These are phyloP conservation scores for Geotrichum reessii DNA, from an alignment of 1,139 yeast genomes.

Conservation along the genomic window DNA sequence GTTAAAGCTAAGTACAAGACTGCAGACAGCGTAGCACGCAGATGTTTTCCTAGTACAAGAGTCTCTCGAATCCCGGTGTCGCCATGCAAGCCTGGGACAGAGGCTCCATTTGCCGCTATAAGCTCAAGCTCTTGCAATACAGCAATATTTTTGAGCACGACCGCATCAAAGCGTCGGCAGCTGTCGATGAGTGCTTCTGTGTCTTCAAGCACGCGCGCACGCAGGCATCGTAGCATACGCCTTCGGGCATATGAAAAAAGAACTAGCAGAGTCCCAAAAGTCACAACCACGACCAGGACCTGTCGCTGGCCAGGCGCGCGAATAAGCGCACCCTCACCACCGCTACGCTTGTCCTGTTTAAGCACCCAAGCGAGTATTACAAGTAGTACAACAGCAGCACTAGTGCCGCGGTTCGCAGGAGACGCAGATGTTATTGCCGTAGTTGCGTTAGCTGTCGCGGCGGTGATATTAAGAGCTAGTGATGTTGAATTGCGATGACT, in stretches of 20 bases:
- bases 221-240: conserved; percentile 32
- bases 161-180: conserved; percentile 34
- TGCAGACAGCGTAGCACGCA: conserved; percentile 33
- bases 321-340: background rate
- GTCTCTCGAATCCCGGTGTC: conserved; percentile 7
- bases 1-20: conserved; percentile 30
- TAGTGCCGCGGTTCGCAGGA: conserved; percentile 28
- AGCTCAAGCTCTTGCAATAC: conserved; percentile 39
- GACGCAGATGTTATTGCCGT: background rate
- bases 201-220: conserved; percentile 32
- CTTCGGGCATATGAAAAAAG: conserved; percentile 35
- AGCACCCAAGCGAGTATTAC: conserved; percentile 33
- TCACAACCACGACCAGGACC: background rate
- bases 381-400: conserved; percentile 35
- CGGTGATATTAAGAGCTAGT: background rate
- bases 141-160: conserved; percentile 31
- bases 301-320: background rate
- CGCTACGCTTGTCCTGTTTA: conserved; percentile 13
- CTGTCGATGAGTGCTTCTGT: conserved; percentile 30
- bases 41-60: conserved; percentile 27
- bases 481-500: background rate
- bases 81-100: background rate
- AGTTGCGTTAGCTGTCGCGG: background rate
- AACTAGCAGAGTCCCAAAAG: conserved; percentile 26
- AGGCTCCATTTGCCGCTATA: background rate